These are phyloP conservation scores for Nemania sp. DNA, from an alignment of 2,329 filamentous ascomycete genomes.

Conservation along the genomic window DNA sequence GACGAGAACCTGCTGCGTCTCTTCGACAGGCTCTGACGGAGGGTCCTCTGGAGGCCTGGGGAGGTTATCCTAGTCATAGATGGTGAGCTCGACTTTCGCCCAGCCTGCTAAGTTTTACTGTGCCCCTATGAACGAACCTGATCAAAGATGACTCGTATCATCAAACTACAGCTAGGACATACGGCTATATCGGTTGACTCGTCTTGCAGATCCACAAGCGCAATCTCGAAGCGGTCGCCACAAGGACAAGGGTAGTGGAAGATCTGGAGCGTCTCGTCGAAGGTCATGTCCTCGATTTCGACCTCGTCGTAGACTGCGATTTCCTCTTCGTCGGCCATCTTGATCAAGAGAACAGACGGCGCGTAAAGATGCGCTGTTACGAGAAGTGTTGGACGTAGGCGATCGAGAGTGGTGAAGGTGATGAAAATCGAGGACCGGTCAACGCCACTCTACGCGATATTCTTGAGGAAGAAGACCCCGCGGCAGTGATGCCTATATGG, in stretches of 20 bases:
- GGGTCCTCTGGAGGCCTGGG: constrained; percentile 38
- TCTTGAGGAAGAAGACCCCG: constrained; percentile 20
- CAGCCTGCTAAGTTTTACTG: background rate
- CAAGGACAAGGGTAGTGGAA: constrained; percentile 98
- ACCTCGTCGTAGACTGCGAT: constrained; percentile 93
- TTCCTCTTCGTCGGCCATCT: constrained; percentile 61
- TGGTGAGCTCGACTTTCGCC: constrained; percentile 12
- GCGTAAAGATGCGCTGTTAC: background rate
- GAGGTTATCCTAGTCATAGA: constrained; percentile 37
- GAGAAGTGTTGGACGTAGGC: background rate
- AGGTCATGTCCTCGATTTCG: constrained; percentile 99
- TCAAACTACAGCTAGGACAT: constrained; percentile 94
- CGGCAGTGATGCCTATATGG: background rate
- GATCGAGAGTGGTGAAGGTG: background rate
- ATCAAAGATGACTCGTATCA: constrained; percentile 95
- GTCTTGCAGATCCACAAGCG: constrained; percentile 80
- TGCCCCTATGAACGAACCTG: constrained; percentile 57
- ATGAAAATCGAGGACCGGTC: background rate
- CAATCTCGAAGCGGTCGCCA: constrained; percentile 94
- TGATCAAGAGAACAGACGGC: constrained; percentile 21
- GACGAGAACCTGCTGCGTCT: constrained; percentile 37
- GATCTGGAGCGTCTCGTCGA: constrained; percentile 77
- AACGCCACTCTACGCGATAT: constrained; percentile 20
- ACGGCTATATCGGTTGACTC: constrained; percentile 88
- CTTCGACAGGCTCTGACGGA: constrained; percentile 29